A percentile compares a stretch with the other conserved stretches of the same genome.
These are phyloP conservation scores for Termitomyces sp. DNA, from an alignment of 768 basidiomycete species.

Conservation along the genomic window DNA sequence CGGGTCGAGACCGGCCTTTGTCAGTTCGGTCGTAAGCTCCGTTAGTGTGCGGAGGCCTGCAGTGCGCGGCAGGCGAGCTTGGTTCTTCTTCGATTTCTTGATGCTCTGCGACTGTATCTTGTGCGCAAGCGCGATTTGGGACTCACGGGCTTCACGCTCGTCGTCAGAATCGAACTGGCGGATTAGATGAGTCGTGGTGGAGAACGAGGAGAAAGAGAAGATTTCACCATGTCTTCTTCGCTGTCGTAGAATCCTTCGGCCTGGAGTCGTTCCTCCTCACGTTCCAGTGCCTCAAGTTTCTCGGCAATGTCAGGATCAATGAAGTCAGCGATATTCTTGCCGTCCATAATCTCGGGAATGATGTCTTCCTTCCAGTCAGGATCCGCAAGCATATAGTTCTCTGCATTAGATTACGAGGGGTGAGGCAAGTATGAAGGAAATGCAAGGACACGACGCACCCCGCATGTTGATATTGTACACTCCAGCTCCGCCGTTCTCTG, in stretches of 20 bases:
- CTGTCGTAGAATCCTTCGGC: slow-evolving; percentile 93
- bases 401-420: slow-evolving; percentile 35
- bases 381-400: slow-evolving; percentile 84
- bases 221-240: slow-evolving; percentile 76
- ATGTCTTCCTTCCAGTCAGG: slow-evolving; percentile 93
- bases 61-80: slow-evolving; percentile 70
- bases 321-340: slow-evolving; percentile 98
- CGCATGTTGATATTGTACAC: slow-evolving; percentile 89
- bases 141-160: slow-evolving; percentile 69
- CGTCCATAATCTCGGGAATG: slow-evolving; percentile 98
- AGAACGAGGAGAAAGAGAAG: neutral
- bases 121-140: slow-evolving; percentile 51
- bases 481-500: slow-evolving; percentile 83
- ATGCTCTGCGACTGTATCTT: slow-evolving; percentile 68
- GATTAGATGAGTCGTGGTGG: slow-evolving; percentile 6
- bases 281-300: slow-evolving; percentile 94
- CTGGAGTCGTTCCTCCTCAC: slow-evolving; percentile 92
- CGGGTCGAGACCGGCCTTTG: slow-evolving; percentile 87
- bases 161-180: slow-evolving; percentile 62
- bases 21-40: slow-evolving; percentile 77
- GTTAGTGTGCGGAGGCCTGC: slow-evolving; percentile 63
- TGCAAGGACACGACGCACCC: slow-evolving; percentile 45
- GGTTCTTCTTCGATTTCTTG: slow-evolving; percentile 89
- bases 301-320: slow-evolving; percentile 96
- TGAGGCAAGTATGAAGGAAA: neutral